phyloP scores from a whole-genome alignment of 176 grass and related monocot species.

The Eragrostis curvula region DNA sequence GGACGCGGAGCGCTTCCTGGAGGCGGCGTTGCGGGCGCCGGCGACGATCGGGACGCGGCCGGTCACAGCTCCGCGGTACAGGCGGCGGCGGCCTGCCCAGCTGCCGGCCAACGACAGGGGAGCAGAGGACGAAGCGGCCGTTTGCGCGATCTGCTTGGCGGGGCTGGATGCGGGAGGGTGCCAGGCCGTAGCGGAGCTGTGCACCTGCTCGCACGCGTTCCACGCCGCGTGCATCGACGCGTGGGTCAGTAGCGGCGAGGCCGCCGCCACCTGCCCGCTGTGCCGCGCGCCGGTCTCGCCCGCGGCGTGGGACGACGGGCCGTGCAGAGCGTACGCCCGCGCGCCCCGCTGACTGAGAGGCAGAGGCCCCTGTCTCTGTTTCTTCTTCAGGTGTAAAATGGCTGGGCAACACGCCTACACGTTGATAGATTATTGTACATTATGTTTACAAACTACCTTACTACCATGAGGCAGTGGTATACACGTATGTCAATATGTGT shows the following conservation, averaged over 20 bases:
- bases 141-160: conserved; percentile 56
- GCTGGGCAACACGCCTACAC: not conserved
- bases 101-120: not conserved
- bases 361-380: not conserved
- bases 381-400: not conserved
- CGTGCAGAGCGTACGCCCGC: not conserved
- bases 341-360: not conserved
- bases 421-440: not conserved
- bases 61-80: not conserved
- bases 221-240: conserved; percentile 49
- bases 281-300: conserved; percentile 46
- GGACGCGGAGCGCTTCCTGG: conserved; percentile 42
- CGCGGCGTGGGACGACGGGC: not conserved
- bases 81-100: not conserved
- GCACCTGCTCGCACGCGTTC: conserved; percentile 52
- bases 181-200: conserved; percentile 35
- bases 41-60: no score
- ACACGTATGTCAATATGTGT: not conserved
- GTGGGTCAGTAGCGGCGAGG: conserved; percentile 34
- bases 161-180: conserved; percentile 17
- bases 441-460: not conserved
- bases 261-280: conserved; percentile 48
- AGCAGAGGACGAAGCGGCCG: not conserved
- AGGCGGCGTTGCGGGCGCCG: not conserved
- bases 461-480: not conserved